Evolutionary conservation across 2,329 filamentous ascomycete species (phyloP).

Genomic region (Phyllosticta citriasiana): DNA sequence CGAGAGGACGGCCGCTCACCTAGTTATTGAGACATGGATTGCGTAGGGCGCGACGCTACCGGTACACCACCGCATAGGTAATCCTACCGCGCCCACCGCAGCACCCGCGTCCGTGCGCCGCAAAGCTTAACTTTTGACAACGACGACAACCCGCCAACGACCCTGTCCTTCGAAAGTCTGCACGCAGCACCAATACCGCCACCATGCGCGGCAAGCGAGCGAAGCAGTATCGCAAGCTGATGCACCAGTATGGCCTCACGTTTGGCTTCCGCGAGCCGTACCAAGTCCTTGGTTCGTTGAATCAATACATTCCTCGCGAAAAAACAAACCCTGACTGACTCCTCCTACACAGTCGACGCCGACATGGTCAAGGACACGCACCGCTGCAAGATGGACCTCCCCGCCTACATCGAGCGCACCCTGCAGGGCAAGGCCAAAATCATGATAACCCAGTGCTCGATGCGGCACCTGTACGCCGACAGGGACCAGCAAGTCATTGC

Average conservation of each 20-base stretch:
- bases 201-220: constrained; percentile 59
- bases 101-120: constrained; percentile 4
- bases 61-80: background rate
- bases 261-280: constrained; percentile 93
- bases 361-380: constrained; percentile 74
- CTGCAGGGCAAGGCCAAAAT: constrained; percentile 79
- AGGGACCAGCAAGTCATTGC: constrained; percentile 54
- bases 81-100: background rate
- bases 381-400: constrained; percentile 82
- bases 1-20: constrained; percentile 1
- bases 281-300: constrained; percentile 54
- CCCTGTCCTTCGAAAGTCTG: background rate
- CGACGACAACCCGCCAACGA: background rate
- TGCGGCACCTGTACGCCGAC: constrained; percentile 64
- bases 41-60: constrained; percentile 1
- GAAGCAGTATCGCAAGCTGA: constrained; percentile 79
- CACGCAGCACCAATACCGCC: constrained; percentile 14
- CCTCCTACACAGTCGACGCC: constrained; percentile 55
- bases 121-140: constrained; percentile 9
- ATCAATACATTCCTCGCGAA: background rate
- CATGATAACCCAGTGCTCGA: constrained; percentile 74
- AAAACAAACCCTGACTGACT: constrained; percentile 6
- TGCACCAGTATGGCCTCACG: constrained; percentile 78
- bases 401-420: constrained; percentile 66
- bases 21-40: constrained; percentile 6